These are phyloP conservation scores for Neonectria magnoliae DNA, from an alignment of 2,329 filamentous ascomycete species.

Conservation along the genomic window DNA sequence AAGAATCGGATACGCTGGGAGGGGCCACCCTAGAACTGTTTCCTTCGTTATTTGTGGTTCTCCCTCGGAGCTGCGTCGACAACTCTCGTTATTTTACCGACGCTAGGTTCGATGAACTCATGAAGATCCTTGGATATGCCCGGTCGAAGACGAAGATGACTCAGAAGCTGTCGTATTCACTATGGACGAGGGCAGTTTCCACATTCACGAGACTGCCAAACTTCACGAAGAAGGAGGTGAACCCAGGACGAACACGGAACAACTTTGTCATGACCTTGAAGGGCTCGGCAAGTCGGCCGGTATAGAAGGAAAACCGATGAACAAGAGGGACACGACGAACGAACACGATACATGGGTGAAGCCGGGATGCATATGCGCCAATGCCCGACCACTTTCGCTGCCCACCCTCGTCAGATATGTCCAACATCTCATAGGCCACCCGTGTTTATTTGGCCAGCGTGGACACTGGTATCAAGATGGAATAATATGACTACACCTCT, in stretches of 20 bases:
- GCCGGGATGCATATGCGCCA: conserved; percentile 39
- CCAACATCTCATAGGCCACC: not conserved
- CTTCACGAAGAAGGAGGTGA: conserved; percentile 75
- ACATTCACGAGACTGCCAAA: conserved; percentile 23
- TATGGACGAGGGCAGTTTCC: conserved; percentile 72
- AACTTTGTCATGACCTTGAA: conserved; percentile 87
- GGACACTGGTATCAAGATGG: conserved; percentile 14
- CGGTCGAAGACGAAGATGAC: conserved; percentile 76
- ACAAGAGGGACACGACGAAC: conserved; percentile 17
- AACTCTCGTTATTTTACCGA: conserved; percentile 93
- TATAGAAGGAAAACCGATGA: conserved; percentile 21
- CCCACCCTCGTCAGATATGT: not conserved
- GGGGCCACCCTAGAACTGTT: conserved; percentile 52
- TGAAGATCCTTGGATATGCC: conserved; percentile 79
- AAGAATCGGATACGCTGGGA: conserved; percentile 22
- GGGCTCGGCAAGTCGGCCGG: conserved; percentile 34
- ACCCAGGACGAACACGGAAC: conserved; percentile 80
- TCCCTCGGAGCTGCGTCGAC: conserved; percentile 86
- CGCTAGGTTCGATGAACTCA: conserved; percentile 73
- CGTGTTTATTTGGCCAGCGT: conserved; percentile 12
- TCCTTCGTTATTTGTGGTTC: conserved; percentile 85
- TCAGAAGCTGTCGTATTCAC: conserved; percentile 85
- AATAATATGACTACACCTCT: conserved; percentile 25
- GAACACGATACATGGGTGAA: conserved; percentile 26
- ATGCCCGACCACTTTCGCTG: conserved; percentile 35